Evolutionary conservation across 225 moss, liverwort and hornwort species (phyloP).

Genomic region (Marchantia paleacea): DNA sequence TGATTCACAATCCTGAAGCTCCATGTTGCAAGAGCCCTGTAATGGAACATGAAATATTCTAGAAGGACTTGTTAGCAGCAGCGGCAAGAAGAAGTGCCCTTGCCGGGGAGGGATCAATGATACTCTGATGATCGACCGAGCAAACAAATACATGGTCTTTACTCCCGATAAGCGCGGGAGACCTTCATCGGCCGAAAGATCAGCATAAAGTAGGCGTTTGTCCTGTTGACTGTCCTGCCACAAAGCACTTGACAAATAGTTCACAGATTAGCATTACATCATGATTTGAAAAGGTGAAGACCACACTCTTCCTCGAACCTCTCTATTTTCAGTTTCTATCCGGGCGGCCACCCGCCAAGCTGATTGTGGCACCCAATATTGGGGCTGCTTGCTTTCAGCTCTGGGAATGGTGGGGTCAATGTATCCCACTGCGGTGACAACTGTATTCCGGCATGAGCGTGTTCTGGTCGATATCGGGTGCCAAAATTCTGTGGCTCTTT

Average conservation of each 20-base stretch:
- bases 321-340: neutral
- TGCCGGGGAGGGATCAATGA: neutral
- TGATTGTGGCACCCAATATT: neutral
- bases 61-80: neutral
- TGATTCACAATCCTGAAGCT: no score
- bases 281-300: neutral
- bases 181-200: neutral
- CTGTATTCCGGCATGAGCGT: neutral
- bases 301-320: neutral
- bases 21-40: no score
- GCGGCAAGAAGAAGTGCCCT: neutral
- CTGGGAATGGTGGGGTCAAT: neutral
- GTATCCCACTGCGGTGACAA: neutral
- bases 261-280: neutral
- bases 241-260: neutral
- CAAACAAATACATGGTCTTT: neutral
- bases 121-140: no score
- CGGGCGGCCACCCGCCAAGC: neutral
- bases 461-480: neutral
- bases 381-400: neutral
- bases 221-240: neutral
- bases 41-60: neutral
- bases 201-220: conserved; percentile 8
- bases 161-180: neutral
- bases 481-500: neutral